phyloP scores from a whole-genome alignment of 306 rosid species.

The Acacia confusa region DNA sequence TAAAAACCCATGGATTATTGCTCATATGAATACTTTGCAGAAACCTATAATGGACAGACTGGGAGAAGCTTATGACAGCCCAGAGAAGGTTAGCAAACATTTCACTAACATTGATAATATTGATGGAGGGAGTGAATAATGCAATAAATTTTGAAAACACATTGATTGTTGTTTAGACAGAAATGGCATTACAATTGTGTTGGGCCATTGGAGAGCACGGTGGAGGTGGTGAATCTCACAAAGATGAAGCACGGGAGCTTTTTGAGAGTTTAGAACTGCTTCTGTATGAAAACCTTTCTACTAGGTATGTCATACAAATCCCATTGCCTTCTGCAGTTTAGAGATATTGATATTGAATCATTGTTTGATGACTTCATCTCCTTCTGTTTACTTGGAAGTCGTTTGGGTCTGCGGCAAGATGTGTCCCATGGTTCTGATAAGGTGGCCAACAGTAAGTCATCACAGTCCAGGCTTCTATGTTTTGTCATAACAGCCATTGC shows the following conservation, averaged over 20 bases:
- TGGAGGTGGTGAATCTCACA: conserved; percentile 91
- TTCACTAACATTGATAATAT: conserved; percentile 15
- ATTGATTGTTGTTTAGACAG: conserved; percentile 59
- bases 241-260: conserved; percentile 97
- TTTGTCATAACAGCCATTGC: conserved; percentile 96
- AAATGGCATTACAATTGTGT: conserved; percentile 90
- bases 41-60: conserved; percentile 93
- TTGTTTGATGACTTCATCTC: conserved; percentile 30
- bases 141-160: conserved; percentile 26
- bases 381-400: conserved; percentile 50
- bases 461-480: conserved; percentile 92
- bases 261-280: conserved; percentile 94
- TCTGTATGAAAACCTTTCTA: conserved; percentile 87
- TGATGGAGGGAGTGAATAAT: conserved; percentile 6
- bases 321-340: conserved; percentile 26
- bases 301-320: conserved; percentile 56
- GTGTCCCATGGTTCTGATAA: conserved; percentile 47
- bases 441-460: conserved; percentile 67
- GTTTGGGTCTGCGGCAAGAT: conserved; percentile 76
- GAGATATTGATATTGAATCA: conserved; percentile 4
- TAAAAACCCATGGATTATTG: conserved; percentile 7
- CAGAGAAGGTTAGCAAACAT: conserved; percentile 67
- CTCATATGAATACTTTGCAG: conserved; percentile 48
- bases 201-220: conserved; percentile 99
- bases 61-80: conserved; percentile 87